phyloP scores from a whole-genome alignment of 2,329 filamentous ascomycete species.

The Fusarium sp. region DNA sequence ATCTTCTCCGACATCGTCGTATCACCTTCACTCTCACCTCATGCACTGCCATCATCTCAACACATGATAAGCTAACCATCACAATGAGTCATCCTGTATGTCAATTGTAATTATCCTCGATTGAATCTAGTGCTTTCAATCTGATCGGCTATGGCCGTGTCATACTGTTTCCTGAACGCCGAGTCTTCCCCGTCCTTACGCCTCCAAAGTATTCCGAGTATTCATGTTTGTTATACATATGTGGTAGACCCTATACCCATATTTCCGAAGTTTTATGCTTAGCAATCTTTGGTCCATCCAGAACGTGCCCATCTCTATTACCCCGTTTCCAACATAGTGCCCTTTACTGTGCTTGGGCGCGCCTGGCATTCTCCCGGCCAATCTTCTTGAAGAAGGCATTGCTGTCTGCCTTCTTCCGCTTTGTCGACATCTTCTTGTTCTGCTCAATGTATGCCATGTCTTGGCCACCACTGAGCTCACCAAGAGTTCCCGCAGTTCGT shows the following conservation, averaged over 20 bases:
- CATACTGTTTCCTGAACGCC: constrained; percentile 43
- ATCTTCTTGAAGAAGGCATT: constrained; percentile 62
- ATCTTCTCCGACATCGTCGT: constrained; percentile 11
- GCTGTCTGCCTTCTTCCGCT: constrained; percentile 59
- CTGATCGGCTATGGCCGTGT: constrained; percentile 23
- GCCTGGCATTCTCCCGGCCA: constrained; percentile 58
- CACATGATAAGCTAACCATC: not conserved
- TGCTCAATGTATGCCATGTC: constrained; percentile 97
- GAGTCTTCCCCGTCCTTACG: constrained; percentile 42
- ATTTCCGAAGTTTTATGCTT: constrained; percentile 10
- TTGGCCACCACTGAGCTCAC: constrained; percentile 89
- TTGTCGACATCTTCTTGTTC: constrained; percentile 73
- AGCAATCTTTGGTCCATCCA: constrained; percentile 26
- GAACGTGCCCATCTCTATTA: not conserved
- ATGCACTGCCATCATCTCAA: constrained; percentile 3
- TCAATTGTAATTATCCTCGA: constrained; percentile 11
- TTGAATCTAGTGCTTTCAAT: constrained; percentile 27
- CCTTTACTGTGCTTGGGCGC: constrained; percentile 53
- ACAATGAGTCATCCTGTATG: not conserved
- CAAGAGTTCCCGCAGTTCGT: constrained; percentile 87
- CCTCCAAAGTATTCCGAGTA: constrained; percentile 10
- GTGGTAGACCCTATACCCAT: constrained; percentile 7
- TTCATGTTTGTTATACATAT: constrained; percentile 2
- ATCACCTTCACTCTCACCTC: constrained; percentile 9
- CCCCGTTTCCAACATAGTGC: constrained; percentile 14